Evolutionary conservation across 148 eudicot species (phyloP).

Genomic region (Salicornia ramosissima): DNA sequence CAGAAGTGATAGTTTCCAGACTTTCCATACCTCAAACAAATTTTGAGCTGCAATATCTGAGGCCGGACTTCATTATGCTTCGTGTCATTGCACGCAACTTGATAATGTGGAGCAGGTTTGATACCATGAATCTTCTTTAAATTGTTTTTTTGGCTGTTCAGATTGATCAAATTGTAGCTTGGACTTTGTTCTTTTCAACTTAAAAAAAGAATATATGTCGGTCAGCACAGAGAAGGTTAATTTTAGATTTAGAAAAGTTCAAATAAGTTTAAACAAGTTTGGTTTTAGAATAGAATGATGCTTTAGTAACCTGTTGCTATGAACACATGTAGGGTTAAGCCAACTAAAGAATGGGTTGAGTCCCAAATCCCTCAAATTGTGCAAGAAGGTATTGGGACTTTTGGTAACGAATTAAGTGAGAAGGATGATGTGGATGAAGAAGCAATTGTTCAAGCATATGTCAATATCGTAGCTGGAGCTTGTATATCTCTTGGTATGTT

Average conservation of each 20-base stretch:
- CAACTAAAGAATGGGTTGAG: constrained; percentile 81
- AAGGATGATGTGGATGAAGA: constrained; percentile 69
- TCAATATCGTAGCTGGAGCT: constrained; percentile 82
- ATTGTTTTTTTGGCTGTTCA: neutral
- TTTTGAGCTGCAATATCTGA: constrained; percentile 85
- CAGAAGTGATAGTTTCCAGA: constrained; percentile 65
- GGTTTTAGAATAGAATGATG: neutral
- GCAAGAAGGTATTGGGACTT: constrained; percentile 49
- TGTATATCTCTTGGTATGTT: constrained; percentile 92
- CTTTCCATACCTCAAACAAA: constrained; percentile 80
- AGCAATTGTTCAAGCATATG: constrained; percentile 84
- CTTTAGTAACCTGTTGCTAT: neutral
- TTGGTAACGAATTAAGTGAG: constrained; percentile 57
- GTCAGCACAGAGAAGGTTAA: neutral
- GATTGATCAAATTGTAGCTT: neutral
- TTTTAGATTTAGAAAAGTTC: too few species aligned
- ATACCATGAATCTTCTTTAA: neutral
- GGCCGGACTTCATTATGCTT: constrained; percentile 97
- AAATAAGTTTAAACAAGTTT: too few species aligned
- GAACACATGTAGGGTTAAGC: constrained; percentile 50
- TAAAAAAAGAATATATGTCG: neutral
- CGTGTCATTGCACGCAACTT: constrained; percentile 90
- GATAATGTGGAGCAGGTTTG: constrained; percentile 95
- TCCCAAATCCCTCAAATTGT: constrained; percentile 84
- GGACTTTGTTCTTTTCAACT: neutral